These are phyloP conservation scores for Pythium phragmitis DNA, from an alignment of 352 stramenopile genomes.

Conservation along the genomic window DNA sequence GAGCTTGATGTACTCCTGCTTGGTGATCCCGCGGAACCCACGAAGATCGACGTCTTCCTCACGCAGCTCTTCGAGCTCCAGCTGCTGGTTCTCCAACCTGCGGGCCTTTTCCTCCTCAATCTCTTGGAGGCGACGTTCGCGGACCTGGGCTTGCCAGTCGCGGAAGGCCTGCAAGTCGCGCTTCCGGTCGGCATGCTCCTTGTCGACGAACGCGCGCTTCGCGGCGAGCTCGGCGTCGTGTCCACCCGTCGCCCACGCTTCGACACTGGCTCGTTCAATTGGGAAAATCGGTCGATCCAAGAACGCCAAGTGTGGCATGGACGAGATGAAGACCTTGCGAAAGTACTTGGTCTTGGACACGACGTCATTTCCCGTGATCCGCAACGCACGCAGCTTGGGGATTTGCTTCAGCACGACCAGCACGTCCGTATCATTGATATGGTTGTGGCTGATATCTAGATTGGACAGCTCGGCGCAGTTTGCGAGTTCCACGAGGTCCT, in stretches of 20 bases:
- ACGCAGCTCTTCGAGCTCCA: conserved; percentile 19
- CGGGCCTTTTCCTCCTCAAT: conserved; percentile 45
- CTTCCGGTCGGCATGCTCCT: conserved; percentile 70
- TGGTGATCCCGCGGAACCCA: conserved; percentile 62
- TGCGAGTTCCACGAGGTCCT: conserved; percentile 74
- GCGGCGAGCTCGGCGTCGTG: conserved; percentile 85
- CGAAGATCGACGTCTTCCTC: conserved; percentile 39
- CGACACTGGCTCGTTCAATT: conserved; percentile 78
- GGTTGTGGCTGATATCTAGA: conserved; percentile 93
- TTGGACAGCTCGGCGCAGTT: conserved; percentile 79
- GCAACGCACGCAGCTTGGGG: conserved; percentile 70
- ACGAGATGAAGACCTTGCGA: conserved; percentile 90
- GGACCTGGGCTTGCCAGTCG: conserved; percentile 72
- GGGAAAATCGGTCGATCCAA: conserved; percentile 96
- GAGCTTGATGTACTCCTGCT: conserved; percentile 60
- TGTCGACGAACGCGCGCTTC: conserved; percentile 69
- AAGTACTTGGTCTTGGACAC: conserved; percentile 92
- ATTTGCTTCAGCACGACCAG: conserved; percentile 83
- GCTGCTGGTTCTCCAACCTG: conserved; percentile 40
- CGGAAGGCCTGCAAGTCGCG: conserved; percentile 74
- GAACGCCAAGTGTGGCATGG: conserved; percentile 83
- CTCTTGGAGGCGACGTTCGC: conserved; percentile 58
- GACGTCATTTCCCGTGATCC: conserved; percentile 89
- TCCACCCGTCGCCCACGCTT: conserved; percentile 88
- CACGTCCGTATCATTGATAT: conserved; percentile 76